Percentiles rank a stretch among this genome's conserved stretches.
phyloP scores from a whole-genome alignment of 176 grass and related monocot species.

The Areca catechu region DNA sequence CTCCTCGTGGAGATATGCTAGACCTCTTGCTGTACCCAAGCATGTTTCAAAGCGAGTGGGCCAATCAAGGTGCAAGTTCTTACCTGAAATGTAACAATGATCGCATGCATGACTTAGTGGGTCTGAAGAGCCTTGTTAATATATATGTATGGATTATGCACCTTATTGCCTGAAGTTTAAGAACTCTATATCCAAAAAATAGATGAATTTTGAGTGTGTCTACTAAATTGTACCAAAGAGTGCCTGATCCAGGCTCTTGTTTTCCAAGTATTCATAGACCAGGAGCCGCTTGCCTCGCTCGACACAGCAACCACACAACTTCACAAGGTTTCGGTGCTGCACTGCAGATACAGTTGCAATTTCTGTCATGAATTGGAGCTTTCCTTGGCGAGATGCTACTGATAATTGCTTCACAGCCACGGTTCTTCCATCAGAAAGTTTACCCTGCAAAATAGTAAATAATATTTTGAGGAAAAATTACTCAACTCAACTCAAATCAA shows the following conservation, averaged over 20 bases:
- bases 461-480: neutral
- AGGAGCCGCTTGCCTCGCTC: constrained; percentile 32
- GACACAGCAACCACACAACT: constrained; percentile 37
- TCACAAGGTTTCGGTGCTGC: constrained; percentile 27
- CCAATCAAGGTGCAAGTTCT: constrained; percentile 32
- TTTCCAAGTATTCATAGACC: constrained; percentile 52
- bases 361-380: constrained; percentile 31
- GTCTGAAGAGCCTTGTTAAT: no score
- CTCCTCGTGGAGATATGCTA: constrained; percentile 33
- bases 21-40: constrained; percentile 30
- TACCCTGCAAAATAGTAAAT: no score
- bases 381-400: constrained; percentile 37
- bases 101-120: neutral
- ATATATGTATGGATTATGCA: neutral
- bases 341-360: constrained; percentile 41
- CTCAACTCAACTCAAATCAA: constrained; percentile 2
- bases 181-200: neutral
- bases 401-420: constrained; percentile 41
- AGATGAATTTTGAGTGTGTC: neutral
- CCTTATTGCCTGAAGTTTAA: neutral
- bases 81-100: constrained; percentile 9
- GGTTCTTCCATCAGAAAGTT: constrained; percentile 27
- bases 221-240: constrained; percentile 26
- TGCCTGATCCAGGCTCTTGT: constrained; percentile 29
- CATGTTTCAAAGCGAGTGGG: constrained; percentile 33